A percentile compares a stretch with the other conserved stretches of the same genome.
These are phyloP conservation scores for Claviceps lovelessii DNA, from an alignment of 2,329 filamentous ascomycete genomes.

Conservation along the genomic window DNA sequence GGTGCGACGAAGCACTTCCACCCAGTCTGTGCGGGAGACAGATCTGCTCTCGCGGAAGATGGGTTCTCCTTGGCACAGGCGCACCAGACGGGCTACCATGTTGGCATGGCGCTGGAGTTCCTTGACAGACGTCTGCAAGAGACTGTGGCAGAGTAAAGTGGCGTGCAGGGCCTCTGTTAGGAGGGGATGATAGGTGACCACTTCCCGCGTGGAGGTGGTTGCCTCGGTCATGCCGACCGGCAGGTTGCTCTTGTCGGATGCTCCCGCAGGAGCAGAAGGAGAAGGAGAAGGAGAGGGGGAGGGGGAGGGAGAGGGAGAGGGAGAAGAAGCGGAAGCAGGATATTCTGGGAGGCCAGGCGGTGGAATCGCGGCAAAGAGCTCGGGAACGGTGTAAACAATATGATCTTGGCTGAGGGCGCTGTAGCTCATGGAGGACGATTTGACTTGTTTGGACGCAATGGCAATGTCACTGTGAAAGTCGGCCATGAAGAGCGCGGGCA, in stretches of 20 bases:
- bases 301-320: not conserved
- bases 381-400: constrained; percentile 33
- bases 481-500: constrained; percentile 29
- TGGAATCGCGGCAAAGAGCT: constrained; percentile 57
- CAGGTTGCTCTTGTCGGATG: not conserved
- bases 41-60: constrained; percentile 61
- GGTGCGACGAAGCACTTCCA: constrained; percentile 53
- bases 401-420: constrained; percentile 17
- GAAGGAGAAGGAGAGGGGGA: not conserved
- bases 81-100: constrained; percentile 63
- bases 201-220: constrained; percentile 20
- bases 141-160: constrained; percentile 62
- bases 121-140: constrained; percentile 63
- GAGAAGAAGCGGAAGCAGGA: constrained; percentile 24
- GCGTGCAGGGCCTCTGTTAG: constrained; percentile 67
- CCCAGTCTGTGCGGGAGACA: constrained; percentile 65
- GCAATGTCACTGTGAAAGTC: constrained; percentile 43
- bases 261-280: not conserved
- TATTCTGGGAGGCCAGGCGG: constrained; percentile 54
- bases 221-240: not conserved
- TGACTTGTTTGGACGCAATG: constrained; percentile 11
- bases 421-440: not conserved
- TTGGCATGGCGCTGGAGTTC: constrained; percentile 67
- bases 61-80: constrained; percentile 66
- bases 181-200: constrained; percentile 61